These are phyloP conservation scores for Fusarium pseudocircinatum DNA, from an alignment of 2,329 filamentous ascomycete genomes.

Conservation along the genomic window DNA sequence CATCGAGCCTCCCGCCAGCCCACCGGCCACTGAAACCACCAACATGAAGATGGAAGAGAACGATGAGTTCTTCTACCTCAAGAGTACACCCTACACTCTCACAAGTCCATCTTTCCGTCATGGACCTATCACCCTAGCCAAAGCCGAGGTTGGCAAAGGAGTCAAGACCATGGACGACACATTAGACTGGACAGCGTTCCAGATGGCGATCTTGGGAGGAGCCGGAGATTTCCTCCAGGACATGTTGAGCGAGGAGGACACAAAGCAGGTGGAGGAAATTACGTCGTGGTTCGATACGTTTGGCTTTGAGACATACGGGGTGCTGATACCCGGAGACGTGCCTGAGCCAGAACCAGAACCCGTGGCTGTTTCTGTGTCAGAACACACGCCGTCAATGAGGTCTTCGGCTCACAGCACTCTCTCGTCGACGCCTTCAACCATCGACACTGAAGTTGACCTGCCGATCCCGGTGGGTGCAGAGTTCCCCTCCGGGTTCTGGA, in stretches of 20 bases:
- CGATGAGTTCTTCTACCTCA: conserved; percentile 59
- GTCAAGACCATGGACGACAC: conserved; percentile 56
- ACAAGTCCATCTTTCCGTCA: conserved; percentile 62
- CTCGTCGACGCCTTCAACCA: conserved; percentile 44
- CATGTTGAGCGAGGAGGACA: conserved; percentile 55
- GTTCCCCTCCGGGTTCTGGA: conserved; percentile 48
- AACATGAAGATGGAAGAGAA: conserved; percentile 46
- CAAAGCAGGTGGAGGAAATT: conserved; percentile 55
- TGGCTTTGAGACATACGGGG: conserved; percentile 56
- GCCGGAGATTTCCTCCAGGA: conserved; percentile 62
- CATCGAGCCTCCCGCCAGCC: conserved; percentile 4
- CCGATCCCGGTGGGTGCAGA: conserved; percentile 52
- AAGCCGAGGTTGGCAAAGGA: conserved; percentile 53
- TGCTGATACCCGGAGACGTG: conserved; percentile 46
- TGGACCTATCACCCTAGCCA: conserved; percentile 63
- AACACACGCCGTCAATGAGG: conserved; percentile 22
- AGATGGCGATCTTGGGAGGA: conserved; percentile 70
- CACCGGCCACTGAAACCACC: background rate
- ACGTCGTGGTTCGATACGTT: conserved; percentile 62
- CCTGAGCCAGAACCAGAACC: background rate
- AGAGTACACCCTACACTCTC: conserved; percentile 59
- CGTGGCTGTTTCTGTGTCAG: background rate
- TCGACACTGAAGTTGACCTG: conserved; percentile 49
- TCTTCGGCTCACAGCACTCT: conserved; percentile 39
- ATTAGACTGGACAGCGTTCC: conserved; percentile 72